Percentiles rank a stretch among this genome's conserved stretches.
Evolutionary conservation across 2,329 filamentous ascomycete genomes (phyloP).

Genomic region (Monosporascus sp.): DNA sequence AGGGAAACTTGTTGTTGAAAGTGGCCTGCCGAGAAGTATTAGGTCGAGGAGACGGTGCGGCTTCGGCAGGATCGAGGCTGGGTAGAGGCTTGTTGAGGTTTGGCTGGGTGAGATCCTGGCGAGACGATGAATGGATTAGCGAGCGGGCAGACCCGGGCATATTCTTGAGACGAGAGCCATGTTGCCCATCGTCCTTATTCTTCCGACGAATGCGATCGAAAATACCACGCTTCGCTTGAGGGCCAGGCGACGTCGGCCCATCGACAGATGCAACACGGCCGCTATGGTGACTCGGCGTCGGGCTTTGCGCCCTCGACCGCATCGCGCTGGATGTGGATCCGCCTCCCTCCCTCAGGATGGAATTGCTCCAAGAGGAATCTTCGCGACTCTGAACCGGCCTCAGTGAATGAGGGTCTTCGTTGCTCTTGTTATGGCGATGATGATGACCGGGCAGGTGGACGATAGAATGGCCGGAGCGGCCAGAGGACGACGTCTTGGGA

Average conservation of each 20-base stretch:
- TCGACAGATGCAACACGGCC: slow-evolving; percentile 45
- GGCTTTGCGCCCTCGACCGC: slow-evolving; percentile 67
- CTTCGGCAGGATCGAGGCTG: slow-evolving; percentile 15
- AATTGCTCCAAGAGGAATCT: slow-evolving; percentile 55
- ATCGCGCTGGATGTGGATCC: slow-evolving; percentile 35
- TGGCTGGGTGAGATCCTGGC: slow-evolving; percentile 38
- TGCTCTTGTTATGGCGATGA: slow-evolving; percentile 64
- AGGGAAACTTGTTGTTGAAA: slow-evolving; percentile 60
- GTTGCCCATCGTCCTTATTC: slow-evolving; percentile 47
- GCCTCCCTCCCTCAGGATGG: slow-evolving; percentile 48
- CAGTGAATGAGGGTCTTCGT: slow-evolving; percentile 60
- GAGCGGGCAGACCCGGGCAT: slow-evolving; percentile 50
- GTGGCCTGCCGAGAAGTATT: slow-evolving; percentile 40
- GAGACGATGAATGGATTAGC: slow-evolving; percentile 46
- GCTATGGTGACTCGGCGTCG: slow-evolving; percentile 67
- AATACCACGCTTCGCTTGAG: slow-evolving; percentile 47
- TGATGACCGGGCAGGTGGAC: slow-evolving; percentile 61
- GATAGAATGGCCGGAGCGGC: slow-evolving; percentile 54
- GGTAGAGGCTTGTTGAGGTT: slow-evolving; percentile 33
- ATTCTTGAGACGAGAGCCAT: slow-evolving; percentile 39
- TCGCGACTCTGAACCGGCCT: slow-evolving; percentile 73
- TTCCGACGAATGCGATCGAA: slow-evolving; percentile 48
- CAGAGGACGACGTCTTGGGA: slow-evolving; percentile 59
- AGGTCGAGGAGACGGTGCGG: slow-evolving; percentile 15
- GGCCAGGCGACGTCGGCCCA: slow-evolving; percentile 55